phyloP scores from a whole-genome alignment of 1,139 yeast species.

The Nakaseomyces kungkrabaensis region DNA sequence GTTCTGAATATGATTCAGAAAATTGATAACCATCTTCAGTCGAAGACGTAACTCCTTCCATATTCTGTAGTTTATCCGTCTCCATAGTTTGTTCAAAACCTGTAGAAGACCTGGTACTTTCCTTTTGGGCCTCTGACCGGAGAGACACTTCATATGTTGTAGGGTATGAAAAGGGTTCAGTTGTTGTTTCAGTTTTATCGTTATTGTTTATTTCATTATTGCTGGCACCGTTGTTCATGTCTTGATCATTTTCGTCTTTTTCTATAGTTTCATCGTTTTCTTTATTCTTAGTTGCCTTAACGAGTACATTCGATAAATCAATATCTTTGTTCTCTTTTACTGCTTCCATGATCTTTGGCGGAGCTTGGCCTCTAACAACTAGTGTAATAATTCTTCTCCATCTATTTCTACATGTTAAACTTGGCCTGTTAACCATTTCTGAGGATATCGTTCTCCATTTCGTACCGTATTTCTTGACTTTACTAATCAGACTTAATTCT shows the following conservation, averaged over 20 bases:
- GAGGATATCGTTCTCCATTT: slow-evolving; percentile 79
- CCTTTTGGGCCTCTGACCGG: background rate
- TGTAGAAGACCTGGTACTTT: background rate
- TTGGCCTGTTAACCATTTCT: slow-evolving; percentile 70
- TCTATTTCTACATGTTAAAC: slow-evolving; percentile 81
- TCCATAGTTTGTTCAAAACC: background rate
- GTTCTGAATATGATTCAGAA: background rate
- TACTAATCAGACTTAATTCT: slow-evolving; percentile 54
- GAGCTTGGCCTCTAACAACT: slow-evolving; percentile 47
- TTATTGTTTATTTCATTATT: background rate
- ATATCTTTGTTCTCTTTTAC: slow-evolving; percentile 28
- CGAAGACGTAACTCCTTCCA: background rate
- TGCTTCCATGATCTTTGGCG: slow-evolving; percentile 23
- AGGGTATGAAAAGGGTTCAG: background rate
- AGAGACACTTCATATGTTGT: background rate
- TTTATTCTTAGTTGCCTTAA: background rate
- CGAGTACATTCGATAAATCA: slow-evolving; percentile 12
- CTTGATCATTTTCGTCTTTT: background rate
- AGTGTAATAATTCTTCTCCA: slow-evolving; percentile 83
- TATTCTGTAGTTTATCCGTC: background rate
- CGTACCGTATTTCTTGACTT: slow-evolving; percentile 70
- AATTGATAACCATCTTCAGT: background rate
- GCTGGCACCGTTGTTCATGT: background rate
- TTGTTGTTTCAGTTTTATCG: background rate
- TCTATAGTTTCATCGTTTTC: too few species aligned